Base-by-base conservation (phyloP, 352 stramenopile species). In the Peronospora belbahrii region DNA sequence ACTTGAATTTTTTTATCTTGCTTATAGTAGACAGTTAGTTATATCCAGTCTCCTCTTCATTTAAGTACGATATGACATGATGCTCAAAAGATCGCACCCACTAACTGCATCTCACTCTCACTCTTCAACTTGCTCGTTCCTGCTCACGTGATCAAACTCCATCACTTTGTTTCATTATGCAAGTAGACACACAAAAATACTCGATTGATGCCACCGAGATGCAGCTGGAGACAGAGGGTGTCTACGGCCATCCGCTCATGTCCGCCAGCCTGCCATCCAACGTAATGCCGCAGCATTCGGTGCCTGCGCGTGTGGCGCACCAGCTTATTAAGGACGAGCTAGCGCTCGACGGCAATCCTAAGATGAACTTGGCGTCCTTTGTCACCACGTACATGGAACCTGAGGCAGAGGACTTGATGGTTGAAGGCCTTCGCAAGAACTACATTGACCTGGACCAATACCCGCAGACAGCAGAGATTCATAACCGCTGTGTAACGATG, bases 371-470 rank as follows among this genome's bases (percentile, higher is more conserved):
- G 42, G 86, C 86, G 34, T 93, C 82, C 17, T 96, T 96, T 42
- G 86, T 96, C 41, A 95, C 84, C 38, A 96, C 86, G 17, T 94
- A 92, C 69, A 96, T 96, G 86, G 86, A 96, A 48, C 72, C 75
- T 0, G 84, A 96, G 34, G 85, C 84, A 13, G 83, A 96, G 40
- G 83, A 95, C n/a, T 66, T 96, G 41, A 94, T 95, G 79, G 48
- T 91, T 14, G 70, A 88, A 42, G 85, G 85, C 0, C 49, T 95
- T 35, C 65, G 79, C 49, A 94, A 96, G 64, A 97, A 97, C 73
- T 91, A 95, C 57, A 95, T 95, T 46, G 88, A 97, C 56, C 65
- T 92, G 52, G 86, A 94, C 57, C 85, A 96, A 56, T 97, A 97
- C 56, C 87, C 87, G 42, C 81, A 95, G 58, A 94, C 78, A n/a